Evolutionary conservation across 2,329 filamentous ascomycete species (phyloP).

Genomic region (Monilinia vaccinii-corymbosi): DNA sequence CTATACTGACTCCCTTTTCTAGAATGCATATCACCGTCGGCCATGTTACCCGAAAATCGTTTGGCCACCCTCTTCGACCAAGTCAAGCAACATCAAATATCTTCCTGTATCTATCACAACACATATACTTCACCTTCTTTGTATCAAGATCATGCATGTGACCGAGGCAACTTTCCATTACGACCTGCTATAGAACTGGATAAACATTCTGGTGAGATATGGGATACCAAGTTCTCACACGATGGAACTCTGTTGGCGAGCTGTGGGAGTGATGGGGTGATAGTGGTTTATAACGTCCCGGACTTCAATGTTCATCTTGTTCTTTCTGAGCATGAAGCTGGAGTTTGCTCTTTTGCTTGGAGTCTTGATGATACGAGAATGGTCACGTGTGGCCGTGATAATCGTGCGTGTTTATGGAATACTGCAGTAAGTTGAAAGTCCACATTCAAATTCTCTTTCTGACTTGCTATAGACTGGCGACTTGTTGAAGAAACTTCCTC

Average conservation of each 20-base stretch:
- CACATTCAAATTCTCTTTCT: conserved; percentile 10
- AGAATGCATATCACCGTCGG: conserved; percentile 88
- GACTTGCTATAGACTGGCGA: conserved; percentile 46
- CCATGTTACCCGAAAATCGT: conserved; percentile 92
- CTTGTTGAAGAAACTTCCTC: conserved; percentile 53
- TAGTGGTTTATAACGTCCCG: conserved; percentile 74
- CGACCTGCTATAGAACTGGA: conserved; percentile 61
- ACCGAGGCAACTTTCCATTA: conserved; percentile 69
- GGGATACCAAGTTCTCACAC: conserved; percentile 85
- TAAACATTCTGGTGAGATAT: conserved; percentile 74
- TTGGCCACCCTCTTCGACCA: conserved; percentile 73
- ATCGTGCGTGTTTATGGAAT: conserved; percentile 68
- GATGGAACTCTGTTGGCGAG: conserved; percentile 77
- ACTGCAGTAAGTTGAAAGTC: conserved; percentile 42
- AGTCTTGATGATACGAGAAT: conserved; percentile 84
- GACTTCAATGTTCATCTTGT: conserved; percentile 56
- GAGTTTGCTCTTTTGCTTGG: conserved; percentile 78
- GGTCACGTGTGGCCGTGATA: conserved; percentile 73
- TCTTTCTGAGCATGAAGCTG: conserved; percentile 55
- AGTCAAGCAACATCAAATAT: conserved; percentile 76
- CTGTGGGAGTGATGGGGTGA: conserved; percentile 63
- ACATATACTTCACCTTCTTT: conserved; percentile 69
- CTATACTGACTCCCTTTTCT: conserved; percentile 19
- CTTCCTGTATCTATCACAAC: conserved; percentile 82
- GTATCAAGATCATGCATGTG: conserved; percentile 81